Conservation (phyloP, 1,139 yeast species). For the Yamadazyma spencermartinsiae region DNA sequence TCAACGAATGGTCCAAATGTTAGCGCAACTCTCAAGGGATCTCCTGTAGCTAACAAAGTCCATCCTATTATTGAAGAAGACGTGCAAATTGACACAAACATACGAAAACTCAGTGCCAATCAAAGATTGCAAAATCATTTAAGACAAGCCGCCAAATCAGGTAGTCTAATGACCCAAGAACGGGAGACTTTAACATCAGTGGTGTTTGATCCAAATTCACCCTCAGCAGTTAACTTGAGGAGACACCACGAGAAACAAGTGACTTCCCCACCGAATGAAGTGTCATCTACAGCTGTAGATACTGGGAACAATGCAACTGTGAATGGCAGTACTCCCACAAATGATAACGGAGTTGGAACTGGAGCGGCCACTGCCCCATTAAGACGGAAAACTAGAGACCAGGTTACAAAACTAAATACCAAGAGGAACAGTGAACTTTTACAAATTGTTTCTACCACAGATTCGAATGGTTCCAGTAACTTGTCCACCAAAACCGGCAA, state of each 20-base stretch:
- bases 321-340: background rate
- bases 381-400: slow-evolving; percentile 27
- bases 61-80: slow-evolving; percentile 10
- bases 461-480: slow-evolving; percentile 11
- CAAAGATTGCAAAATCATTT: slow-evolving; percentile 45
- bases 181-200: slow-evolving; percentile 37
- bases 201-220: slow-evolving; percentile 43
- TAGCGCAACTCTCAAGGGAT: slow-evolving; percentile 9
- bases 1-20: slow-evolving; percentile 9
- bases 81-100: slow-evolving; percentile 2
- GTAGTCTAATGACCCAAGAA: slow-evolving; percentile 41
- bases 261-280: slow-evolving; percentile 4
- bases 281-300: background rate
- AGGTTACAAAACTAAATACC: slow-evolving; percentile 36
- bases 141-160: slow-evolving; percentile 40
- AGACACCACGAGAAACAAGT: slow-evolving; percentile 18
- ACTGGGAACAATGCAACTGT: background rate
- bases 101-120: slow-evolving; percentile 31
- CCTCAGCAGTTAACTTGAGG: slow-evolving; percentile 27
- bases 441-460: slow-evolving; percentile 11
- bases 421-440: slow-evolving; percentile 28
- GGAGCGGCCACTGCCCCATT: slow-evolving; percentile 5
- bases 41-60: slow-evolving; percentile 1
- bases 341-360: background rate
- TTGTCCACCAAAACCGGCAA: slow-evolving; percentile 5